Evolutionary conservation across 139 green algal genomes (phyloP).

Genomic region (Trebouxia sp.): DNA sequence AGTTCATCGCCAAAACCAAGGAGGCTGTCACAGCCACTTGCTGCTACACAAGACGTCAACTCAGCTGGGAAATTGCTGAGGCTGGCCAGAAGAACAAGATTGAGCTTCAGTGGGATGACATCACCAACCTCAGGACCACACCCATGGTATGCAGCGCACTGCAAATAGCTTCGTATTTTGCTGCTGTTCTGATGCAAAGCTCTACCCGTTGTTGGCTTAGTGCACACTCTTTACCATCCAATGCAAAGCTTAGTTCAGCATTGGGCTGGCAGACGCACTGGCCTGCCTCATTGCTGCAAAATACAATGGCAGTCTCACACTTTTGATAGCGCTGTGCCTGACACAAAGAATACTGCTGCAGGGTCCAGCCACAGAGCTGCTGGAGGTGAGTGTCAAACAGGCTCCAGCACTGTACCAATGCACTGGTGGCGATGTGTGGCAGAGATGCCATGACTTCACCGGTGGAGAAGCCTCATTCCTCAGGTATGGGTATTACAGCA

Average conservation of each 20-base stretch:
- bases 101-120: slow-evolving; percentile 14
- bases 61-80: background rate
- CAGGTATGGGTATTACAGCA: slow-evolving; percentile 2
- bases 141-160: slow-evolving; percentile 2
- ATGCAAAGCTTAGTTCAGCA: too few relatives aligned
- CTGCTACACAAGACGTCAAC: background rate
- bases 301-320: too few relatives aligned
- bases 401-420: background rate
- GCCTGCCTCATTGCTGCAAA: too few relatives aligned
- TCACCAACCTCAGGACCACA: slow-evolving; percentile 17
- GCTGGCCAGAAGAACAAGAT: slow-evolving; percentile 18
- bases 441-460: slow-evolving; percentile 12
- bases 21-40: slow-evolving; percentile 1
- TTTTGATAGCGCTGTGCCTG: too few relatives aligned
- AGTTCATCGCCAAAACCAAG: slow-evolving; percentile 22
- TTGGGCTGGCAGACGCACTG: too few relatives aligned
- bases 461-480: slow-evolving; percentile 17
- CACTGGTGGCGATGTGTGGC: slow-evolving; percentile 1
- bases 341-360: too few relatives aligned
- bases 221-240: too few relatives aligned
- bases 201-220: too few relatives aligned
- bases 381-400: background rate
- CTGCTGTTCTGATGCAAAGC: too few relatives aligned
- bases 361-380: slow-evolving; percentile 12
- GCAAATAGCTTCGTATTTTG: background rate